Evolutionary conservation across 2,329 filamentous ascomycete genomes (phyloP).

Genomic region (Ambrosiella beaveri): DNA sequence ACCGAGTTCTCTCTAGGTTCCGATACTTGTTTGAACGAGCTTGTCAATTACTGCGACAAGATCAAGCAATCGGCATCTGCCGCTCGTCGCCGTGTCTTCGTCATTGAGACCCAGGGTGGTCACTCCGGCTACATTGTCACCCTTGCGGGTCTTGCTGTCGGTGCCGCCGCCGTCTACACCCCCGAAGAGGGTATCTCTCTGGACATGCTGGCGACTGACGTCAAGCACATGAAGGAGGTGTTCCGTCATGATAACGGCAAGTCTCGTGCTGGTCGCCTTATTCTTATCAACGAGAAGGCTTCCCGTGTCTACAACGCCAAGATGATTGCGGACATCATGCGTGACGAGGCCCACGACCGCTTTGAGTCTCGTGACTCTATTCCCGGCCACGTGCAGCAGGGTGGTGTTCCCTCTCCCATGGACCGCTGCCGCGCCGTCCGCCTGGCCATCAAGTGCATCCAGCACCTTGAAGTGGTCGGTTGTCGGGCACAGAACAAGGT

Average conservation of each 20-base stretch:
- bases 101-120: conserved; percentile 94
- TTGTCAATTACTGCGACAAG: conserved; percentile 90
- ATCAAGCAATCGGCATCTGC: conserved; percentile 95
- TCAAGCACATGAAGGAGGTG: conserved; percentile 70
- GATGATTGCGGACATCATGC: conserved; percentile 88
- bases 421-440: conserved; percentile 83
- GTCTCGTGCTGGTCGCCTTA: conserved; percentile 77
- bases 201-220: conserved; percentile 81
- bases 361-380: conserved; percentile 89
- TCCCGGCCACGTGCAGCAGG: conserved; percentile 87
- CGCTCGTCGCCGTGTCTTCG: conserved; percentile 82
- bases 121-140: conserved; percentile 88
- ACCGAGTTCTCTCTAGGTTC: conserved; percentile 95
- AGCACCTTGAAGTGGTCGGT: conserved; percentile 69
- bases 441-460: conserved; percentile 83
- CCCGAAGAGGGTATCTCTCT: conserved; percentile 91
- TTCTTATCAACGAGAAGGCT: conserved; percentile 92
- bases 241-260: conserved; percentile 77
- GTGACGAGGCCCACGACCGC: conserved; percentile 74
- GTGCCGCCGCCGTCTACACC: conserved; percentile 85
- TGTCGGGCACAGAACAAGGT: conserved; percentile 50
- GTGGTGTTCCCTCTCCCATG: conserved; percentile 85
- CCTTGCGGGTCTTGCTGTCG: conserved; percentile 76
- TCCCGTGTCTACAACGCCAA: conserved; percentile 82
- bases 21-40: conserved; percentile 88